Evolutionary conservation across 352 stramenopile species (phyloP).

Genomic region (Detonula confervacea): DNA sequence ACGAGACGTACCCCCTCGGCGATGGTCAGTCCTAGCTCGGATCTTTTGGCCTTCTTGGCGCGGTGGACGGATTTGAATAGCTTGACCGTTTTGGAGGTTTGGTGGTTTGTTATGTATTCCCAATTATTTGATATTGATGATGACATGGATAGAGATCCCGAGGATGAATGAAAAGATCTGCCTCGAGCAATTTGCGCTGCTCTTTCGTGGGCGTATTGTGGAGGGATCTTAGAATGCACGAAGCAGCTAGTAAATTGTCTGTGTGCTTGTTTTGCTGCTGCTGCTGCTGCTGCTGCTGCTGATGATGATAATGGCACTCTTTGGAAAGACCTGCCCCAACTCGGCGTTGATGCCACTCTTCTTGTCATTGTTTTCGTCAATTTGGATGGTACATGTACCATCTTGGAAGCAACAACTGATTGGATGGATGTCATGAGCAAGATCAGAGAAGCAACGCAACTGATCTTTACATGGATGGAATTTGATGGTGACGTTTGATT

Average conservation of each 20-base stretch:
- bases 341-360: background rate
- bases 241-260: background rate
- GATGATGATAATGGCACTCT: background rate
- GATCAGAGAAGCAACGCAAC: background rate
- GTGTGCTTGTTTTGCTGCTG: background rate
- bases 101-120: conserved; percentile 52
- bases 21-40: conserved; percentile 63
- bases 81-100: conserved; percentile 80
- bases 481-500: background rate
- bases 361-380: background rate
- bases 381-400: background rate
- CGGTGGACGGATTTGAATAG: conserved; percentile 64
- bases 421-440: background rate
- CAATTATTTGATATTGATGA: conserved; percentile 36
- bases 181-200: background rate
- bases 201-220: background rate
- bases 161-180: background rate
- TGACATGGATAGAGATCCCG: conserved; percentile 3
- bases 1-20: conserved; percentile 81
- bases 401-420: background rate
- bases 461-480: background rate
- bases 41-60: conserved; percentile 75
- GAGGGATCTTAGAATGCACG: background rate
- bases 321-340: background rate
- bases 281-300: no score